These are phyloP conservation scores for Plenodomus tracheiphilus DNA, from an alignment of 2,329 filamentous ascomycete species.

Conservation along the genomic window DNA sequence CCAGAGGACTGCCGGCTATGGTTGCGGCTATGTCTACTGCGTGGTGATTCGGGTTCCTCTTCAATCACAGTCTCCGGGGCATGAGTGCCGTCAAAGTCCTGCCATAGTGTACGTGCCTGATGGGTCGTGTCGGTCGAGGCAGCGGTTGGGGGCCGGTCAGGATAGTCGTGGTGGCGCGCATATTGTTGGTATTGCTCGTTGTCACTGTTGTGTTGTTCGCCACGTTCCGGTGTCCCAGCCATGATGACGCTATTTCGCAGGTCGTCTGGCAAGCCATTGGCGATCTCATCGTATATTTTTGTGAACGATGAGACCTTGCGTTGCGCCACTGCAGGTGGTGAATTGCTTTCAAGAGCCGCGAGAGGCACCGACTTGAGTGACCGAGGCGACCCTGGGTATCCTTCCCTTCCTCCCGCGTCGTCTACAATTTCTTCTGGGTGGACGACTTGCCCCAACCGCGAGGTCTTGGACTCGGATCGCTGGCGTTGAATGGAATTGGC, in stretches of 20 bases:
- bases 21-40: slow-evolving; percentile 9
- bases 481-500: slow-evolving; percentile 33
- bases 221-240: slow-evolving; percentile 9
- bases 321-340: slow-evolving; percentile 24
- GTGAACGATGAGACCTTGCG: slow-evolving; percentile 44
- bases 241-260: slow-evolving; percentile 26
- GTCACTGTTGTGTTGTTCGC: slow-evolving; percentile 9
- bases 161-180: slow-evolving; percentile 27
- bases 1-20: slow-evolving; percentile 30
- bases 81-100: slow-evolving; percentile 81
- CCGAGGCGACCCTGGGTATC: slow-evolving; percentile 19
- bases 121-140: slow-evolving; percentile 65
- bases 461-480: slow-evolving; percentile 47
- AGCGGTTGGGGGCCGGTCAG: slow-evolving; percentile 55
- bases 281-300: slow-evolving; percentile 42
- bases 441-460: slow-evolving; percentile 47
- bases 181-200: slow-evolving; percentile 8
- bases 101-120: slow-evolving; percentile 69
- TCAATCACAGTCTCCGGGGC: slow-evolving; percentile 58
- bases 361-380: slow-evolving; percentile 12
- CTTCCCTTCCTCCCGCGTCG: slow-evolving; percentile 9
- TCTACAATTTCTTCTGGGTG: slow-evolving; percentile 39
- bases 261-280: slow-evolving; percentile 38
- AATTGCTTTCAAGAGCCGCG: slow-evolving; percentile 10
- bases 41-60: slow-evolving; percentile 32